Base-by-base conservation (phyloP, 2,329 filamentous ascomycete species). In the Aspergillus sp. region DNA sequence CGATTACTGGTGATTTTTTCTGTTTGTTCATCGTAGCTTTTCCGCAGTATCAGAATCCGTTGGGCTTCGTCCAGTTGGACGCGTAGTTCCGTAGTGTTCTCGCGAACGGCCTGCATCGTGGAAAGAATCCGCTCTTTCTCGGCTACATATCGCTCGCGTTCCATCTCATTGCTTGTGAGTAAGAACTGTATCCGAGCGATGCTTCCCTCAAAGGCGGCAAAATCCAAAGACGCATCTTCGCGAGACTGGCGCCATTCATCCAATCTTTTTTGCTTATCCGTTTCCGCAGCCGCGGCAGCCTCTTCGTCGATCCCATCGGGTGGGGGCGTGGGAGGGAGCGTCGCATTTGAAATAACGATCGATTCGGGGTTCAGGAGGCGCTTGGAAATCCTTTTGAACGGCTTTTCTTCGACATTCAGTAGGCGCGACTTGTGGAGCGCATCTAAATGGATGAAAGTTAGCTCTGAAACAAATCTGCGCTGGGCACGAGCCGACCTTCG, bases 101-200 rank as follows among this genome's bases (percentile, higher is more conserved):
- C 85, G 54, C 88, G 85, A 47, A 96, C 91, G 19, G 83, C 80
- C 65, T 93, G 86, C 69, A 92, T 92, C 25, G 91, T 91, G 27
- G 83, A 83, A 43, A 91, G 78, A 66, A 97, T 97, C 61, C 87
- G 86, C 50, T 87, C 79, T 68, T 96, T 93, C 70, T 96, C 90
- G 2, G 84, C 82, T 5, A 87, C 87, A 75, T 97, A 98, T 46
- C 93, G 87, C 66, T 90, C 85, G 54, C 93, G 88, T 77, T 98
- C 93, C 55, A 84, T 85, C 62, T 84, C 85, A 73, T 98, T 97
- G 71, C 91, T 92, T 27, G 88, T 86, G 53, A 89, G 84, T 0
- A 96, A 87, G 69, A 96, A 91, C 66, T 97, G 93, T 40, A 96
- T 89, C 56, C 93, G 91, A 35, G 90, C 85, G 63, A 97, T 90